A percentile compares a stretch with the other conserved stretches of the same genome.
Conservation (phyloP, 2,329 filamentous ascomycete species). For the Eutypa lata region DNA sequence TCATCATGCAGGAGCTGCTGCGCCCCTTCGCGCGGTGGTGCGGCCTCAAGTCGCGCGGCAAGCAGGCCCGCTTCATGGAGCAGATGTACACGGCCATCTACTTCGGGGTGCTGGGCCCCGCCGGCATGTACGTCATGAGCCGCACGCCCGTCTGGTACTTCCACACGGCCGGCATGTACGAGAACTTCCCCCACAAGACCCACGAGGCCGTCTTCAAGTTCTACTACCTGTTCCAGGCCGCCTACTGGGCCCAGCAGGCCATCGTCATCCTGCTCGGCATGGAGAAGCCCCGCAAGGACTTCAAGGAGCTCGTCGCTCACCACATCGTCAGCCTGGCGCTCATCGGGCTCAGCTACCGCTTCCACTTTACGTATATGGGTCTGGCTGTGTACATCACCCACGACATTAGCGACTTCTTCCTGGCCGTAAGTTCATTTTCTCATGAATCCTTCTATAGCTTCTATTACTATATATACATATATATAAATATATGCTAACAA, state of each 20-base stretch:
- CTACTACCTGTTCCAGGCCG: conserved; percentile 91
- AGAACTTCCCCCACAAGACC: conserved; percentile 77
- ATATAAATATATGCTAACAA: no score
- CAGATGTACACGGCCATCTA: conserved; percentile 93
- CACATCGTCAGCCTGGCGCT: conserved; percentile 85
- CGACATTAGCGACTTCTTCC: conserved; percentile 93
- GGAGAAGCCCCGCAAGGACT: conserved; percentile 93
- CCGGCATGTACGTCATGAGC: conserved; percentile 87
- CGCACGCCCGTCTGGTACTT: conserved; percentile 94
- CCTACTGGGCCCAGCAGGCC: conserved; percentile 93
- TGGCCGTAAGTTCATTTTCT: conserved; percentile 63
- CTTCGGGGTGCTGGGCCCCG: conserved; percentile 78
- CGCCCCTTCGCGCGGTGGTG: conserved; percentile 68
- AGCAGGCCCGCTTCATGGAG: conserved; percentile 92
- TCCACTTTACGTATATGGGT: conserved; percentile 96
- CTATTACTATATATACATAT: no score
- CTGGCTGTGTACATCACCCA: conserved; percentile 91
- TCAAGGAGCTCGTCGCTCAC: conserved; percentile 87
- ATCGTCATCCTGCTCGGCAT: conserved; percentile 82
- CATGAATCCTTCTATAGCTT: no score
- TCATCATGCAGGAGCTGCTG: conserved; percentile 88
- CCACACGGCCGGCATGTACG: conserved; percentile 87
- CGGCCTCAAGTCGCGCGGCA: conserved; percentile 69
- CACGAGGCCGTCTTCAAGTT: conserved; percentile 85
- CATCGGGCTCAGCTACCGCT: conserved; percentile 85